Evolutionary conservation across 345 rosid genomes (phyloP).

Genomic region (Eucalyptus brandiana): DNA sequence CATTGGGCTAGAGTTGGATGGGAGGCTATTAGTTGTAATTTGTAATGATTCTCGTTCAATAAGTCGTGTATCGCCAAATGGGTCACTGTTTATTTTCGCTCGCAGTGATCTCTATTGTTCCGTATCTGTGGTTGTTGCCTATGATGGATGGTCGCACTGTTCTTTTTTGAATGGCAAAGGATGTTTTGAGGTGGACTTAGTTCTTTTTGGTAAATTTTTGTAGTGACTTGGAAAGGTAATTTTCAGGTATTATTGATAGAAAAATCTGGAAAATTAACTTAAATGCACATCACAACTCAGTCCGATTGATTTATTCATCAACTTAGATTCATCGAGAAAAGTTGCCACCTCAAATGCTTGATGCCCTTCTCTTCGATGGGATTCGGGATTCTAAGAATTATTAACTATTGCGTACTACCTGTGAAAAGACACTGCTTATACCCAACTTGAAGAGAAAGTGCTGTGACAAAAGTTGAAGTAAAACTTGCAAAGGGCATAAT

Average conservation of each 20-base stretch:
- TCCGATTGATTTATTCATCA: neutral
- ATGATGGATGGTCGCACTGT: neutral
- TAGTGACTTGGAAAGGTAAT: neutral
- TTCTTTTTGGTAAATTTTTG: neutral
- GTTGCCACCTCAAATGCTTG: neutral
- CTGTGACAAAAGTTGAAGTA: neutral
- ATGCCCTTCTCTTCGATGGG: neutral
- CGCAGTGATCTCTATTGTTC: neutral
- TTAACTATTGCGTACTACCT: neutral
- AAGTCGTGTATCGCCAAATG: neutral
- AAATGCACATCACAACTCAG: neutral
- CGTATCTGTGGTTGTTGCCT: neutral
- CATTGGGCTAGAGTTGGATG: too few species aligned
- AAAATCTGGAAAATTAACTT: neutral
- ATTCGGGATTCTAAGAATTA: neutral
- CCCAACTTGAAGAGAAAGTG: neutral
- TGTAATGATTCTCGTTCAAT: neutral
- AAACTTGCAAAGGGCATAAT: neutral
- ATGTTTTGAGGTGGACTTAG: neutral
- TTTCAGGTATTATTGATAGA: neutral
- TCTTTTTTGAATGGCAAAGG: neutral
- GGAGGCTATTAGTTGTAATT: too few species aligned
- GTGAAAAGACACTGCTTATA: neutral
- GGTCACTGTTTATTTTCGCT: neutral
- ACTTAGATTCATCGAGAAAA: neutral